Evolutionary conservation across 495 filamentous ascomycete genomes (phyloP), one percentile per base, ranked within the genome.

Genomic region (Penicillium daleae): DNA sequence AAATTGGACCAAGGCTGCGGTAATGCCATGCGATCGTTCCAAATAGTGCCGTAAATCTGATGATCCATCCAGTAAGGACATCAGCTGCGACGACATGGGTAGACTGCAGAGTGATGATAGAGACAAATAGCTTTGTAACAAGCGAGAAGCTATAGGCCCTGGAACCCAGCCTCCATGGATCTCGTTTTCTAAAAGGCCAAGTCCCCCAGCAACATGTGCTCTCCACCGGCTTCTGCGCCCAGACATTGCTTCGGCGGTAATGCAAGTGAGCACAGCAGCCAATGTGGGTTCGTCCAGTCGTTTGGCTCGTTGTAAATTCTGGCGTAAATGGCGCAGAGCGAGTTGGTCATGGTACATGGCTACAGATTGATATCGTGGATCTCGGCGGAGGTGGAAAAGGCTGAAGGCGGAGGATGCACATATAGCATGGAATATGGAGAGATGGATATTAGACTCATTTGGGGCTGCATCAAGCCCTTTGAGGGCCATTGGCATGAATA

Each of bases 401-500:
- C 70, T 72, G 32, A 72, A 72, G 3, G 70, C 65, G 21, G 70
- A 66, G 0, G 78, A 79, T 39, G 65, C 76, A 17, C 66, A 66
- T 6, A 79, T 76, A 32, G 67, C 70, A 31, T 72, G 70, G 27
- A 70, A 70, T n/a, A 72, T 66, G 0, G 70, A 67, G 22, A 63
- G 67, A 42, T 72, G 63, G 4, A 70, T 72, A 35, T 61, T 70
- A 0, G 70, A 46, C 32, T 70, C 62, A 3, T 32, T 22, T 3
- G 65, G 33, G 4, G 54, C 19, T 13, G 39, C 54, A 37, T 70
- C 65, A 12, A 72, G 46, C 0, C 67, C 70, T 39, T 70, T 66
- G 27, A 72, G 39, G 2, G 70, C 70, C 57, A 70, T 39, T 24
- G 70, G 70, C 61, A 72, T 63, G 37, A 72, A 72, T 1, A 71